phyloP scores from a whole-genome alignment of 2,329 filamentous ascomycete genomes.

The Aspergillus quadricinctus region DNA sequence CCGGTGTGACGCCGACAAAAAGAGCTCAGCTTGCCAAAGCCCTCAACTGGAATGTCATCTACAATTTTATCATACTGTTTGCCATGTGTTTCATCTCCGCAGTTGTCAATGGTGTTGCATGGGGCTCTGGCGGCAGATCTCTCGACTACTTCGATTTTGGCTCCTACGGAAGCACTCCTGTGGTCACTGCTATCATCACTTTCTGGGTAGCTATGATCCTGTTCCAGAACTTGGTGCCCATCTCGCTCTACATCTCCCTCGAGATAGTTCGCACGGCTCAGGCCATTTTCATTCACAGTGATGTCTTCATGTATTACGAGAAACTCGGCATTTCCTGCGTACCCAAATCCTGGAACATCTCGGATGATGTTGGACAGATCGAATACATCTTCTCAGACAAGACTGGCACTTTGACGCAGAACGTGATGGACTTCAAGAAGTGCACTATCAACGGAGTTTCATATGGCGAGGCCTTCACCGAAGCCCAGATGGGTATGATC shows the following conservation, averaged over 20 bases:
- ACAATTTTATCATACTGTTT: slow-evolving; percentile 89
- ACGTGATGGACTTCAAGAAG: slow-evolving; percentile 99
- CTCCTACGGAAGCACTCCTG: slow-evolving; percentile 69
- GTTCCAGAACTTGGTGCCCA: slow-evolving; percentile 98
- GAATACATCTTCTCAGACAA: slow-evolving; percentile 99
- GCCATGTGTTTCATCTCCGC: slow-evolving; percentile 83
- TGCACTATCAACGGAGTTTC: slow-evolving; percentile 92
- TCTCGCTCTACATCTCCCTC: slow-evolving; percentile 94
- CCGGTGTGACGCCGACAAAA: slow-evolving; percentile 91
- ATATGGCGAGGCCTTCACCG: slow-evolving; percentile 96
- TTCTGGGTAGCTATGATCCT: slow-evolving; percentile 94
- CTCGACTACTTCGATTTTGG: slow-evolving; percentile 79
- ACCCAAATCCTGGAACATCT: slow-evolving; percentile 98
- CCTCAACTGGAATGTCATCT: slow-evolving; percentile 95
- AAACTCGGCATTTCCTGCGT: slow-evolving; percentile 90
- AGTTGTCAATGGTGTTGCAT: slow-evolving; percentile 78
- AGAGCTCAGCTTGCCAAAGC: slow-evolving; percentile 85
- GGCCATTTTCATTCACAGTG: slow-evolving; percentile 96
- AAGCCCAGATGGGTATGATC: slow-evolving; percentile 94
- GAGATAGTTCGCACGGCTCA: slow-evolving; percentile 93
- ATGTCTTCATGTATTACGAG: slow-evolving; percentile 95
- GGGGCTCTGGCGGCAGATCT: slow-evolving; percentile 70
- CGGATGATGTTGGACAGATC: slow-evolving; percentile 94
- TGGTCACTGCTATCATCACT: slow-evolving; percentile 85
- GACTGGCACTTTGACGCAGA: slow-evolving; percentile 83